These are phyloP conservation scores for Talaromyces pinophilus DNA, from an alignment of 2,329 filamentous ascomycete genomes.

Conservation along the genomic window DNA sequence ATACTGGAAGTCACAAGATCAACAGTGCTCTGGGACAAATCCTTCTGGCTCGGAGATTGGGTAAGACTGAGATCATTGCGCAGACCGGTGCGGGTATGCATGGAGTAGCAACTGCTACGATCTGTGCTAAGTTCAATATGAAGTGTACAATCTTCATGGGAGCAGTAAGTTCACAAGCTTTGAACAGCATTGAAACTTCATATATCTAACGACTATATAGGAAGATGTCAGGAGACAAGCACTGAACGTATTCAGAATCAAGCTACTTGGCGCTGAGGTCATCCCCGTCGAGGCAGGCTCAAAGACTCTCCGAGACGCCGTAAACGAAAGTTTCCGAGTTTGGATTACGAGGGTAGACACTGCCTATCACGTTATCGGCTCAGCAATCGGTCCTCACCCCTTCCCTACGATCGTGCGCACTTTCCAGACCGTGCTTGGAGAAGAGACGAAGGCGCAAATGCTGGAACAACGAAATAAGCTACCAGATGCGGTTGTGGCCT, in stretches of 20 bases:
- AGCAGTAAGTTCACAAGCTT: too few species aligned
- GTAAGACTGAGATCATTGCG: constrained; percentile 88
- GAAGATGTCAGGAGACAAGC: constrained; percentile 1
- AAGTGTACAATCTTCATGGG: constrained; percentile 74
- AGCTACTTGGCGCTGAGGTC: too few species aligned
- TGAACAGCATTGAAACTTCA: constrained; percentile 22
- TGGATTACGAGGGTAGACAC: background rate
- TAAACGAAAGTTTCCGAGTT: background rate
- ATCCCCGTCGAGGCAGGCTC: background rate
- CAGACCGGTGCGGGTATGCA: constrained; percentile 91
- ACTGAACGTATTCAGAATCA: background rate
- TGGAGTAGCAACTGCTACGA: constrained; percentile 78
- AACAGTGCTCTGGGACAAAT: constrained; percentile 89
- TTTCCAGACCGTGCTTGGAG: constrained; percentile 14
- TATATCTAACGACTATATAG: background rate
- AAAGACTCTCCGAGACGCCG: background rate
- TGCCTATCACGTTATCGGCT: constrained; percentile 72
- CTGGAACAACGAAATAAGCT: constrained; percentile 26
- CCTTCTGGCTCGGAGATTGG: constrained; percentile 61
- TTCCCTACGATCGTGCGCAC: constrained; percentile 17
- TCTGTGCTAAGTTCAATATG: constrained; percentile 84
- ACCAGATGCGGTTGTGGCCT: constrained; percentile 29
- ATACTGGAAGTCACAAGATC: constrained; percentile 76
- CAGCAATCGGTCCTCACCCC: constrained; percentile 85
- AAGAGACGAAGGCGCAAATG: constrained; percentile 23